Evolutionary conservation across 169 alveolate genomes (phyloP).

Genomic region (Eimeria zaria): DNA sequence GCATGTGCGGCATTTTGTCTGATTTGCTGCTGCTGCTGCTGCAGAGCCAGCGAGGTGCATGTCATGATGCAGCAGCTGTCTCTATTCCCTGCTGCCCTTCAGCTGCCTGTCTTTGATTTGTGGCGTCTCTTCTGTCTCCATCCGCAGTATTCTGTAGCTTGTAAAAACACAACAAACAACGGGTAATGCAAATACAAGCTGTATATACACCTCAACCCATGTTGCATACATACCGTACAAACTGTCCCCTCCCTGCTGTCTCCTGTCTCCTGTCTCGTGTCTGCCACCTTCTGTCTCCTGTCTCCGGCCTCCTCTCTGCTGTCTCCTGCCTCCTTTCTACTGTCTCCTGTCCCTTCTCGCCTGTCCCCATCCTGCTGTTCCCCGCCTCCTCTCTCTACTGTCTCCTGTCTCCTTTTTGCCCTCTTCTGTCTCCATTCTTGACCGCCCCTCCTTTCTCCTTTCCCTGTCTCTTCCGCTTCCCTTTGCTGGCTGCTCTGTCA

Average conservation of each 20-base stretch:
- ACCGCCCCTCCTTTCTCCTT: too few relatives aligned
- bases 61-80: conserved; percentile 67
- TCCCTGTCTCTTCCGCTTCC: too few relatives aligned
- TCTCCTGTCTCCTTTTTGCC: too few relatives aligned
- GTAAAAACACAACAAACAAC: conserved; percentile 21
- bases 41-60: conserved; percentile 72
- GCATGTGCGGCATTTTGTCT: background rate
- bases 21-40: conserved; percentile 13
- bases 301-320: background rate
- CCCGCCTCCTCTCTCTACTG: too few relatives aligned
- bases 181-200: conserved; percentile 8
- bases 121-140: conserved; percentile 70
- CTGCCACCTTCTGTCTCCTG: too few relatives aligned
- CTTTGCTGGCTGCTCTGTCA: too few relatives aligned
- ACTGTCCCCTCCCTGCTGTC: background rate
- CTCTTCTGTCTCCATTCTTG: too few relatives aligned
- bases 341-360: too few relatives aligned
- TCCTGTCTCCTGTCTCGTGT: background rate
- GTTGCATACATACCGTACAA: too few relatives aligned
- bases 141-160: conserved; percentile 51
- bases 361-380: too few relatives aligned
- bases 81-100: conserved; percentile 5
- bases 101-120: conserved; percentile 77
- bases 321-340: background rate
- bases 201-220: background rate